These are phyloP conservation scores for Aphanomyces euteiches DNA, from an alignment of 352 stramenopile genomes.

Conservation along the genomic window DNA sequence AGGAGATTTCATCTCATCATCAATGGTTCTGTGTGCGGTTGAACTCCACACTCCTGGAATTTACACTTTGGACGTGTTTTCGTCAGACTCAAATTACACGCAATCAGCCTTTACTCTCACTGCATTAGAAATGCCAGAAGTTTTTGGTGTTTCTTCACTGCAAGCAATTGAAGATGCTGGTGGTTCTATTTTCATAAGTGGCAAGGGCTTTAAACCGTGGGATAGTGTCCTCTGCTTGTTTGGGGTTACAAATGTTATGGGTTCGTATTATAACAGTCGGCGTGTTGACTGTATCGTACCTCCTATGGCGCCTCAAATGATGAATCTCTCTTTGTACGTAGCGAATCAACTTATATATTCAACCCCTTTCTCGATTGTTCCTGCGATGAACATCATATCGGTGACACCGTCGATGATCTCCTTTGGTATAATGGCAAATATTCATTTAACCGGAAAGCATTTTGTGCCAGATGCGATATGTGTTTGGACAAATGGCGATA, in stretches of 20 bases:
- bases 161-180: not conserved
- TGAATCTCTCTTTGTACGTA: not conserved
- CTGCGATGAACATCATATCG: not conserved
- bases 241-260: not conserved
- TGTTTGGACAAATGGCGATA: not conserved
- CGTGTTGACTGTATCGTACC: constrained; percentile 4
- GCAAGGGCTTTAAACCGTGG: not conserved
- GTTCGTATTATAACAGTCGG: not conserved
- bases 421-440: not conserved
- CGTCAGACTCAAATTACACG: not conserved
- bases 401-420: not conserved
- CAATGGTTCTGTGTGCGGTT: not conserved
- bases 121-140: not conserved
- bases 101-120: constrained; percentile 6
- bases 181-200: not conserved
- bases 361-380: not conserved
- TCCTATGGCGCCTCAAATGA: not conserved
- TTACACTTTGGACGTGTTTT: not conserved
- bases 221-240: constrained; percentile 9
- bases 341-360: not conserved
- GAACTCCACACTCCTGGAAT: not conserved
- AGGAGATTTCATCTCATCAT: not conserved
- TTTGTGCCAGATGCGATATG: constrained; percentile 1
- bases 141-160: not conserved
- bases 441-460: not conserved